Base-by-base conservation (phyloP, 2,329 filamentous ascomycete species). In the Lojkania enalia region DNA sequence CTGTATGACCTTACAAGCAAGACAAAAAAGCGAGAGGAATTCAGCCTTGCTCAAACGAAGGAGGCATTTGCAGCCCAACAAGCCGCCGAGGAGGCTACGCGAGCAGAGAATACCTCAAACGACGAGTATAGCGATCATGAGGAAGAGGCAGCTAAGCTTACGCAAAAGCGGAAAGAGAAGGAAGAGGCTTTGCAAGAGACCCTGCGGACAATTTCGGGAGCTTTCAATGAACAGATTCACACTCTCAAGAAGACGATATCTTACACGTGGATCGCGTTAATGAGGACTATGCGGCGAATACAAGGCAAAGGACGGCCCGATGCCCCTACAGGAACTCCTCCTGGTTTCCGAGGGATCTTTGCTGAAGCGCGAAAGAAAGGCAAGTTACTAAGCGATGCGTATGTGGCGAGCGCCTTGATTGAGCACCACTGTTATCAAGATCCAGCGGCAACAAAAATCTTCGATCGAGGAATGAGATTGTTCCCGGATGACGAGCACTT, bases 341-440 rank as follows among this genome's bases (percentile, higher is more conserved):
- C 77, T 20, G 94, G 94, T 2, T 87, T 95, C 57, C 83, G 94
- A 49, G 87, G 90, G 55, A 84, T 96, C 11, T 97, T 99, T 63
- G 85, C 84, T 2, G 90, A 97, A 67, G 91, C 94, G 36, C 84
- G 94, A 23, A 87, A 88, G 60, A 85, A 85, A 53, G 95, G 94
- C 14, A 87, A 90, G 41, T 81, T 99, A 35, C 94, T 90, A 5
- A 95, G 90, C 59, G 94, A 97, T 66, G 89, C 96, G 4, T 99
- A 99, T 64, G 88, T 96, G 42, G 90, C 90, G 1, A 90, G 90
- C 56, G 94, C 95, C 13, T 78, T 95, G 47, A 88, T 99, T 63
- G 94, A 99, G 69, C 92, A 94, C 65, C 86, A 95, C 58, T 95
- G 95, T 56, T 99, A 99, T 71, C 94, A 95, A 63, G 94, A 97